Evolutionary conservation across 2,329 filamentous ascomycete genomes (phyloP).

Genomic region (Cytospora schulzeri): DNA sequence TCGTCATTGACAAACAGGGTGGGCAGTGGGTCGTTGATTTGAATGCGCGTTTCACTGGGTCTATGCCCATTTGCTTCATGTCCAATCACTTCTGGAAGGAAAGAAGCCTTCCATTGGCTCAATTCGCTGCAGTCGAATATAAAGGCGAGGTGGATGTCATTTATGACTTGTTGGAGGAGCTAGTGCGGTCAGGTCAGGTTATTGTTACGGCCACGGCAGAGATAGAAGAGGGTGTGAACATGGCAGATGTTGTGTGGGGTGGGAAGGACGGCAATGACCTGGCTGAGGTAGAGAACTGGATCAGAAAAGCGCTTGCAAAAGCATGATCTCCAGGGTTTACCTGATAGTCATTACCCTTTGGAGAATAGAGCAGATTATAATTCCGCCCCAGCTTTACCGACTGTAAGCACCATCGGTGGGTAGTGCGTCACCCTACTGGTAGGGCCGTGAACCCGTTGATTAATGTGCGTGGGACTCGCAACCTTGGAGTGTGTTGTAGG

Average conservation of each 20-base stretch:
- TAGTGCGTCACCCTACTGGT: neutral
- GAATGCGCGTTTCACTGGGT: constrained; percentile 33
- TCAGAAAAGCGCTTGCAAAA: constrained; percentile 18
- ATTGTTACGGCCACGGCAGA: constrained; percentile 31
- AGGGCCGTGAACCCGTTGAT: neutral
- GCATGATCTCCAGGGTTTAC: neutral
- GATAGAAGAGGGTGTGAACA: constrained; percentile 28
- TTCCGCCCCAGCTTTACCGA: neutral
- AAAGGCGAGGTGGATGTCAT: constrained; percentile 27
- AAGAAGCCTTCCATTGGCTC: constrained; percentile 28
- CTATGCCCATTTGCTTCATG: constrained; percentile 34
- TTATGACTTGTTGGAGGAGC: constrained; percentile 24
- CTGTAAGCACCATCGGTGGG: neutral
- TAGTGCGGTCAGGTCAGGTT: constrained; percentile 27
- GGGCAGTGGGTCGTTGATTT: constrained; percentile 33
- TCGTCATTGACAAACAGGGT: constrained; percentile 29
- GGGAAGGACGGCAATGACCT: constrained; percentile 27
- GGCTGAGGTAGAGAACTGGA: constrained; percentile 24
- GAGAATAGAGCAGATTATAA: neutral
- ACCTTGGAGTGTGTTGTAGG: no score
- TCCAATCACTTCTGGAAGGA: constrained; percentile 31
- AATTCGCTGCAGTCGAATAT: constrained; percentile 32
- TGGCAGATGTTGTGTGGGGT: constrained; percentile 33
- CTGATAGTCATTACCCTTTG: neutral
- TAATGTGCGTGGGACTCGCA: neutral